Base-by-base conservation (phyloP, 495 filamentous ascomycete genomes). In the Penicillium turbatum region DNA sequence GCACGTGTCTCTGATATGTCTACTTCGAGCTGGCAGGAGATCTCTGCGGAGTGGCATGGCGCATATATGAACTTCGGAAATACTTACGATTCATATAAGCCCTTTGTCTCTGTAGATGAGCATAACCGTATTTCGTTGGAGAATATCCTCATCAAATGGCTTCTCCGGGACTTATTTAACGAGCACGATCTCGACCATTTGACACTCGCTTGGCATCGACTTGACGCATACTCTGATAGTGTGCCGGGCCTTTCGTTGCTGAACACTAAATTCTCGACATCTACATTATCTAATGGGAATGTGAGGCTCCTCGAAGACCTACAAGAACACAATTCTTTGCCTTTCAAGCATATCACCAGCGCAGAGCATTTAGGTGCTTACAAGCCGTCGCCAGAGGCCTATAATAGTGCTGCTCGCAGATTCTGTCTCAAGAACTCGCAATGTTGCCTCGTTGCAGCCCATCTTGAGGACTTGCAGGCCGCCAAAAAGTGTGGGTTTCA, bases 201-300 rank as follows among this genome's bases (percentile, higher is more conserved):
- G 31, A 51, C 59, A 15, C 54, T 61, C 30, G 41, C 44, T 54
- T 61, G 59, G 59, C 59, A 61, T 54, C 45, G 51, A 54, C 54
- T 61, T 35, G 54, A 61, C 31, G n/a, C 59, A 34, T 40, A 57
- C 46, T 10, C 45, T 19, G 59, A 61, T 6, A 48, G 54, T 57
- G 59, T 57, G 11, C 45, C 45, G 16, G 59, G 59, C 12, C 50
- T 61, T 42, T 34, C 41, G n/a, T 68, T 64, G 41, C 70, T 89
- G 17, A 77, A 74, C 45, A 70, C 59, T 0, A 66, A 67, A 16
- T 81, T 78, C 62, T 66, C 64, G 35, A 84, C 80, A 0, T 75
- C 74, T 40, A 87, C 82, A n/a, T 71, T 89, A 44, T 83, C 82
- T 30, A 89, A 90, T 60, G 85, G 84, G 32, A 89, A 88, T 66